Evolutionary conservation across 176 grass and related monocot genomes (phyloP), one percentile per base, ranked within the genome.

Genomic region (Carex kokanica): DNA sequence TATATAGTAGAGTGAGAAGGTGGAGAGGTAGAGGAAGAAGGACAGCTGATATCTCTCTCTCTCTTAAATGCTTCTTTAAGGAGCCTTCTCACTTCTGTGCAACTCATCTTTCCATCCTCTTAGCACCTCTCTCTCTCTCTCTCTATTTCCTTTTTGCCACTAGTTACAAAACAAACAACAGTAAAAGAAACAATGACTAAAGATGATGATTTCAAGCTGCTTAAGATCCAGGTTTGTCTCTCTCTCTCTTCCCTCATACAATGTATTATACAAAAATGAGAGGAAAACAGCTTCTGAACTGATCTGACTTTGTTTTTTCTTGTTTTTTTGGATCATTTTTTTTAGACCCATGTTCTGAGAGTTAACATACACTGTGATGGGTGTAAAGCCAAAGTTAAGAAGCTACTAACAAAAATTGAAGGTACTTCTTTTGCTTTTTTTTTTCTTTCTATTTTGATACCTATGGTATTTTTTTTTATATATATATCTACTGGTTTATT

Each of bases 361-460:
- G 96, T 99, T 85, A 93, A 95, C 89, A 99, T 99, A 93, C 96
- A 99, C 90, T 99, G 96, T 68, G 93, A 99, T 69, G 96, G 96
- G 18, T 99, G 96, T 83, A 95, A 73, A 93, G 88, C 79, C 79
- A 93, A 99, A 87, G 96, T 99, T 72, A 99, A 96, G 93, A 99
- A 95, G 81, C 83, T 90, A 79, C 96, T 99, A 57, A 90, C 89
- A 79, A 99, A 88, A 88, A 95, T 99, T 64, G 96, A 99, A 95
- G 96, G 96, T 99, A 85, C 51, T 58, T 36, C 14, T 27, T 27
- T 47, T 81, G 1, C 16, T 52, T 47, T 52, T 86, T 52, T 51
- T 79, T 18, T 84, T 59, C 17, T 59, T 27, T 18, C 64, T 77
- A 38, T 38, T 47, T 27, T 49, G 80, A 24, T 80, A 2, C 4